Conservation (phyloP, 306 rosid species). For the Malus fusca region DNA sequence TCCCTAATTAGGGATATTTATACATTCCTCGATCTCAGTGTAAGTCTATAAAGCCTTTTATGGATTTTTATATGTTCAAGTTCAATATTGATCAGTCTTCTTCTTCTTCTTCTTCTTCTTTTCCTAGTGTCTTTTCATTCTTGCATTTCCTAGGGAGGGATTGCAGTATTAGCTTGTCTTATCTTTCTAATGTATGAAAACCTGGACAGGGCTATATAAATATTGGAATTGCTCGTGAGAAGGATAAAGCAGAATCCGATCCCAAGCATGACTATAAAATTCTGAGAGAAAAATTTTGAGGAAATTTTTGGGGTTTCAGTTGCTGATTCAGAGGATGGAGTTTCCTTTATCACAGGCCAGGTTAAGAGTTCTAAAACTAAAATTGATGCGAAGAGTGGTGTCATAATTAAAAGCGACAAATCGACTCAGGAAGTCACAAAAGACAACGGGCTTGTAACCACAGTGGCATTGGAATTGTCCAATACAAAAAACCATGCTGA, state of each 20-base stretch:
- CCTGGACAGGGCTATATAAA: conserved; percentile 89
- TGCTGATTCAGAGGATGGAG: conserved; percentile 93
- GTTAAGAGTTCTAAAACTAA: conserved; percentile 41
- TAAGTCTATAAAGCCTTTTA: conserved; percentile 36
- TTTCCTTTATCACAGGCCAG: conserved; percentile 73
- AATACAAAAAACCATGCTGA: conserved; percentile 31
- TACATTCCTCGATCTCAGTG: conserved; percentile 83
- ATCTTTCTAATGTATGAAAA: conserved; percentile 5
- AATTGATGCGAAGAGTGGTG: conserved; percentile 32
- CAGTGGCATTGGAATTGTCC: conserved; percentile 17
- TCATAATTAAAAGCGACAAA: conserved; percentile 24
- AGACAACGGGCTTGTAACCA: conserved; percentile 21
- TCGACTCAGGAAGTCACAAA: conserved; percentile 30
- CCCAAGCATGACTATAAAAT: conserved; percentile 50
- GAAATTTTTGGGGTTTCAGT: conserved; percentile 52
- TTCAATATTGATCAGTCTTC: neutral
- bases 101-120: neutral
- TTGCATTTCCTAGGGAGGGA: neutral
- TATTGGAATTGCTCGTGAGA: conserved; percentile 85
- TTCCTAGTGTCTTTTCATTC: neutral
- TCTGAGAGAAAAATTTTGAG: conserved; percentile 52
- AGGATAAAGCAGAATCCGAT: conserved; percentile 50
- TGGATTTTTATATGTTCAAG: conserved; percentile 3
- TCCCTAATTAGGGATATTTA: conserved; percentile 80
- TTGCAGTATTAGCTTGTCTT: neutral